These are phyloP conservation scores for Stylosanthes scabra DNA, from an alignment of 331 rosid species.

Conservation along the genomic window DNA sequence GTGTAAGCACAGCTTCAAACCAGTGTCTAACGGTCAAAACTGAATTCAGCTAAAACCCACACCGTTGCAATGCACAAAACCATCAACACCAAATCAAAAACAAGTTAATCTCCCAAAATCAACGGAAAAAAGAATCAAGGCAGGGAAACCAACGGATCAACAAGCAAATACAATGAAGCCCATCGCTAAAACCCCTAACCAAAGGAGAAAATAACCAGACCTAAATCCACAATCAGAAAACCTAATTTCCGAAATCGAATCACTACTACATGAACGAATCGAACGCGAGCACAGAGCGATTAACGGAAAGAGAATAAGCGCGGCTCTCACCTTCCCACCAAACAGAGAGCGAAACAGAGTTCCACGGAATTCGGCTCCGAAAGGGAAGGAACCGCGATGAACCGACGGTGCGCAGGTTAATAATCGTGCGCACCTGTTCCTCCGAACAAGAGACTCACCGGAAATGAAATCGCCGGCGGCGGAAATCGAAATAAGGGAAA, in stretches of 20 bases:
- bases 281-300: constrained; percentile 28
- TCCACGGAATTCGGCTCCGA: constrained; percentile 46
- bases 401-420: constrained; percentile 46
- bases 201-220: constrained; percentile 24
- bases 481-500: constrained; percentile 7
- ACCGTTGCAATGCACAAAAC: constrained; percentile 44
- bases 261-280: constrained; percentile 47
- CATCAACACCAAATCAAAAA: constrained; percentile 35
- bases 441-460: constrained; percentile 53
- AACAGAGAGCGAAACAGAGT: constrained; percentile 33
- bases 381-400: constrained; percentile 25
- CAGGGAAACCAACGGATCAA: constrained; percentile 64
- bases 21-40: constrained; percentile 46
- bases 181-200: constrained; percentile 66
- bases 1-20: constrained; percentile 35
- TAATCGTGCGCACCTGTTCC: constrained; percentile 57
- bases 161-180: constrained; percentile 50
- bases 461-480: constrained; percentile 54
- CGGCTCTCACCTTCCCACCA: constrained; percentile 52
- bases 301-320: constrained; percentile 28
- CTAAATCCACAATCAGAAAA: constrained; percentile 62
- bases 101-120: constrained; percentile 38
- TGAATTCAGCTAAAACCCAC: constrained; percentile 44
- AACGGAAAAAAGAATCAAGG: constrained; percentile 43
- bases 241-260: constrained; percentile 49